Percentiles rank a stretch among this genome's conserved stretches.
These are phyloP conservation scores for Apiospora rasikravindrae DNA, from an alignment of 2,329 filamentous ascomycete genomes.

Conservation along the genomic window DNA sequence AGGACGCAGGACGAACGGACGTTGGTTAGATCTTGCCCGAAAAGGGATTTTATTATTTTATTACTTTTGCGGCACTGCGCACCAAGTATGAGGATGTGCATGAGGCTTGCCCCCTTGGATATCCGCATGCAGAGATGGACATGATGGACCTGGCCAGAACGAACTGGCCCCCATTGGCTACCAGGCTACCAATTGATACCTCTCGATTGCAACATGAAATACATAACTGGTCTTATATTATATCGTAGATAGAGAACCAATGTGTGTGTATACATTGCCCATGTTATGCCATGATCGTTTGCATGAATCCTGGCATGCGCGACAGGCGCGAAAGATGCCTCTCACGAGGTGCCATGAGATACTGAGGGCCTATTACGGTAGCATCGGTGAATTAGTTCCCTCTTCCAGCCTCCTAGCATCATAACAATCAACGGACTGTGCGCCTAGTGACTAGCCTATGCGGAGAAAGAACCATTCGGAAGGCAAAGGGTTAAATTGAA, in stretches of 20 bases:
- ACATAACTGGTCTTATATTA: not conserved
- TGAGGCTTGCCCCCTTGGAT: not conserved
- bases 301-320: no score
- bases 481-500: slow-evolving; percentile 8
- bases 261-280: not conserved
- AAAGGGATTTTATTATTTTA: not conserved
- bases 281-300: not conserved
- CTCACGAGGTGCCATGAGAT: not conserved
- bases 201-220: not conserved
- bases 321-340: not conserved
- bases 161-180: not conserved
- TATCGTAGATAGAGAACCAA: not conserved
- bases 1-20: not conserved
- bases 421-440: not conserved
- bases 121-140: not conserved
- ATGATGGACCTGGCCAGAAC: not conserved
- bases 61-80: not conserved
- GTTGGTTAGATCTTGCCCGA: not conserved
- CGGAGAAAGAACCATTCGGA: not conserved
- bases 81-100: not conserved
- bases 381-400: not conserved
- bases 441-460: not conserved
- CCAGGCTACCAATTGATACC: not conserved
- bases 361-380: not conserved
- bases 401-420: not conserved